Percentiles rank a stretch among this genome's conserved stretches.
Evolutionary conservation across 257 asterid genomes (phyloP).

Genomic region (Ocimum tenuiflorum): DNA sequence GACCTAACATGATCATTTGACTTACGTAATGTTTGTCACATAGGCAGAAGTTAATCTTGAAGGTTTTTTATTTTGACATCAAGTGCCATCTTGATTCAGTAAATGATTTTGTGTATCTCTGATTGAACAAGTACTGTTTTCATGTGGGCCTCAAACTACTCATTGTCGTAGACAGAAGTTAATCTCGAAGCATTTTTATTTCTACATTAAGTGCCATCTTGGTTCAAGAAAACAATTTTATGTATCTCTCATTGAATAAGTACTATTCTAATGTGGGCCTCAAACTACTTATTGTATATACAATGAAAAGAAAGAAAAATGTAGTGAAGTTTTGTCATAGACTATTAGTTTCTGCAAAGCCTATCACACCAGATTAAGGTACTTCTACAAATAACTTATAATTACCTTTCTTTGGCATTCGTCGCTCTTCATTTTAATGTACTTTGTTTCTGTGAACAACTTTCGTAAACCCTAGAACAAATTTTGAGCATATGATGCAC

Average conservation of each 20-base stretch:
- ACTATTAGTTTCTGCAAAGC: not conserved
- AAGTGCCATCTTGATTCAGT: not conserved
- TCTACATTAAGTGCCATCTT: not conserved
- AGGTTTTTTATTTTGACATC: not conserved
- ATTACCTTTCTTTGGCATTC: not conserved
- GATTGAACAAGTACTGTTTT: not conserved
- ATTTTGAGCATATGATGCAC: not conserved
- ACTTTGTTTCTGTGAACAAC: not conserved
- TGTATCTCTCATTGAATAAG: not conserved
- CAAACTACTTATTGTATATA: not conserved
- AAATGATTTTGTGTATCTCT: not conserved
- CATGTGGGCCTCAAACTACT: not conserved
- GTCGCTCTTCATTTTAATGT: not conserved
- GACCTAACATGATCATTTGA: not conserved
- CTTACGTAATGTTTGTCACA: not conserved
- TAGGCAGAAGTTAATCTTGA: not conserved
- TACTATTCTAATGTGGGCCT: not conserved
- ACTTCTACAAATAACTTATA: not conserved
- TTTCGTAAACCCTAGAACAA: slow-evolving; percentile 1
- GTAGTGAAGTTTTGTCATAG: not conserved
- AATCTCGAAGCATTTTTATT: not conserved
- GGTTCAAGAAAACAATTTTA: not conserved
- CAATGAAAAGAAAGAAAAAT: not conserved
- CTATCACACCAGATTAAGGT: not conserved
- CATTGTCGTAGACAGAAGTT: not conserved